Evolutionary conservation across 352 stramenopile species (phyloP).

Genomic region (Phytophthora europaea): DNA sequence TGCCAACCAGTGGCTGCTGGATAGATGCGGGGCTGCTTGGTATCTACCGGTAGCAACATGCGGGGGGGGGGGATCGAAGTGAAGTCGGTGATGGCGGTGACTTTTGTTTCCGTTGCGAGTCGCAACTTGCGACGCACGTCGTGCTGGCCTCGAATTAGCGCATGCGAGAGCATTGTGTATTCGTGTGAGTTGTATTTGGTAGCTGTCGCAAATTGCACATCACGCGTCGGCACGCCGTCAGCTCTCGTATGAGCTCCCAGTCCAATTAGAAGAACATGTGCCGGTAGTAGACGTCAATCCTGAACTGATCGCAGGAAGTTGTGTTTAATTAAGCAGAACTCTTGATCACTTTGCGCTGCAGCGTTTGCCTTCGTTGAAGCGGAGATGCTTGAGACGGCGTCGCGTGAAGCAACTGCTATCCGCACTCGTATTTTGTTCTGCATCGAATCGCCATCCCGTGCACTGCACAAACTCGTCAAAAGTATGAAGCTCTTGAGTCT

Average conservation of each 20-base stretch:
- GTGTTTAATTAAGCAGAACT: no score
- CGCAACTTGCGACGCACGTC: no score
- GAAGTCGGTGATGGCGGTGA: background rate
- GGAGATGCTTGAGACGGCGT: no score
- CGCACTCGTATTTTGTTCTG: background rate
- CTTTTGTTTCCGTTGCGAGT: background rate
- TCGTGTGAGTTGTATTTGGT: background rate
- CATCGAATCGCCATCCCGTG: background rate
- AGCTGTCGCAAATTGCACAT: conserved; percentile 1
- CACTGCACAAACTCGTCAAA: background rate
- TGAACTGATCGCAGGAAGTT: no score
- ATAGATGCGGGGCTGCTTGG: background rate
- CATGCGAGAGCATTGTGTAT: background rate
- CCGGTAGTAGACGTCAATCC: background rate
- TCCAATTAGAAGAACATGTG: background rate
- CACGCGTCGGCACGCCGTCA: background rate
- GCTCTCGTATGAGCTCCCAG: background rate
- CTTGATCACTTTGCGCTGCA: no score
- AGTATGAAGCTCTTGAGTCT: background rate
- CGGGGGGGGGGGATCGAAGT: no score
- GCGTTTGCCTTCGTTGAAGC: no score
- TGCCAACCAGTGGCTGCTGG: background rate
- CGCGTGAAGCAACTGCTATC: no score
- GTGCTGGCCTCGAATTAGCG: background rate
- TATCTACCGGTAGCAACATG: no score